A percentile compares a stretch with the other conserved stretches of the same genome.
Conservation (phyloP, 345 rosid species). For the Kernera saxatilis region DNA sequence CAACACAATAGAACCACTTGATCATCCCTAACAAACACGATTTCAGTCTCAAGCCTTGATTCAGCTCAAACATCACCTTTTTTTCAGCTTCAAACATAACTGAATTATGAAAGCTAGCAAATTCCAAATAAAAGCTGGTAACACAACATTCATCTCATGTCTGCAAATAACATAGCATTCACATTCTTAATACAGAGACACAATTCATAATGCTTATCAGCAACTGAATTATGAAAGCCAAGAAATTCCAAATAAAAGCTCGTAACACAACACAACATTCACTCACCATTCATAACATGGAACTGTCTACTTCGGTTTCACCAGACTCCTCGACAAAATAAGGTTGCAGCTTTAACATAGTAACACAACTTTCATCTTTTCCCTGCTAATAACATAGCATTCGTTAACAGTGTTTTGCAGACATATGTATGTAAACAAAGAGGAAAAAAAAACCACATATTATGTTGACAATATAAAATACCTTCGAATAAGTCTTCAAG, state of each 20-base stretch:
- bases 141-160: not conserved
- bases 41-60: no score
- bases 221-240: not conserved
- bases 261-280: not conserved
- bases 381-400: not conserved
- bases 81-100: no score
- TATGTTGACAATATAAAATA: not conserved
- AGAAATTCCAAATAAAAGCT: not conserved
- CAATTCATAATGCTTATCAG: no score
- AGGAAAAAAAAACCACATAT: no score
- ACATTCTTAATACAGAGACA: no score
- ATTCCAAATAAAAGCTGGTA: not conserved
- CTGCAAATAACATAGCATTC: not conserved
- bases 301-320: no score
- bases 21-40: no score
- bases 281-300: no score
- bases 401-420: not conserved
- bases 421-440: not conserved
- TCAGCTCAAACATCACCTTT: no score
- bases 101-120: not conserved
- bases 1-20: no score
- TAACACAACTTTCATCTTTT: not conserved
- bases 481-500: not conserved
- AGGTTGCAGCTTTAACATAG: not conserved
- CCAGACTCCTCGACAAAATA: no score